Percentiles rank a stretch among this genome's conserved stretches.
phyloP scores from a whole-genome alignment of 768 basidiomycete genomes.

The Phaeotremella skinneri region DNA sequence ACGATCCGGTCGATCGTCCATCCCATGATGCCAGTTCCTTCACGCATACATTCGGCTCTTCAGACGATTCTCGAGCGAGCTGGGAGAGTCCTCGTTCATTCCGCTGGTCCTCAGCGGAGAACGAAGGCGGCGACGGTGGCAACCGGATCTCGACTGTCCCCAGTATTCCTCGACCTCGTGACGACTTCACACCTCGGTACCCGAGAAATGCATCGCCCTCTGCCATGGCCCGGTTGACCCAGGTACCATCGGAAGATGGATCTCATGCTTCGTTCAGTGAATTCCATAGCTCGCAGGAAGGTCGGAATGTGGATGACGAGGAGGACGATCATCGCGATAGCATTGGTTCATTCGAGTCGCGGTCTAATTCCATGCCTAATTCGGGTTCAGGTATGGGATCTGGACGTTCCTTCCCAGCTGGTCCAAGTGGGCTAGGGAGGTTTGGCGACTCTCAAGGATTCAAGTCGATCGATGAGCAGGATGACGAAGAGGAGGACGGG shows the following conservation, averaged over 20 bases:
- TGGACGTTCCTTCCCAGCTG: conserved; percentile 32
- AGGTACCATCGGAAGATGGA: conserved; percentile 26
- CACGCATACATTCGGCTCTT: conserved; percentile 41
- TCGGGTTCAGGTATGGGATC: conserved; percentile 19
- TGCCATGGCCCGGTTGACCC: conserved; percentile 38
- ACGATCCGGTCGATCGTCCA: conserved; percentile 34
- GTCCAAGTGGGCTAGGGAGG: conserved; percentile 39
- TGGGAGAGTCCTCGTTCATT: conserved; percentile 49
- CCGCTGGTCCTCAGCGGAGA: conserved; percentile 46
- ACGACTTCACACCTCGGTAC: conserved; percentile 51
- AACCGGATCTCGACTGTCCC: conserved; percentile 39
- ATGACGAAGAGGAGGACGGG: conserved; percentile 34
- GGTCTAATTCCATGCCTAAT: conserved; percentile 20
- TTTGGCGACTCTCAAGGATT: conserved; percentile 43
- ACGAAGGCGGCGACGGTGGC: conserved; percentile 22
- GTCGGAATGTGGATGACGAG: conserved; percentile 9
- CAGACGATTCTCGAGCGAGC: conserved; percentile 41
- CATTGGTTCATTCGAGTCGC: conserved; percentile 16
- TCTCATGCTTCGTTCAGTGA: conserved; percentile 46
- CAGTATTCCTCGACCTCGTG: conserved; percentile 45
- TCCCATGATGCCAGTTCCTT: conserved; percentile 44
- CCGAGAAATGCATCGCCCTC: conserved; percentile 46
- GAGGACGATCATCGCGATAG: conserved; percentile 9
- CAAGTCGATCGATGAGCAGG: conserved; percentile 43
- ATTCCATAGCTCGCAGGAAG: conserved; percentile 30